phyloP scores from a whole-genome alignment of 163 green algal species.

The Scenedesmus sp. region DNA sequence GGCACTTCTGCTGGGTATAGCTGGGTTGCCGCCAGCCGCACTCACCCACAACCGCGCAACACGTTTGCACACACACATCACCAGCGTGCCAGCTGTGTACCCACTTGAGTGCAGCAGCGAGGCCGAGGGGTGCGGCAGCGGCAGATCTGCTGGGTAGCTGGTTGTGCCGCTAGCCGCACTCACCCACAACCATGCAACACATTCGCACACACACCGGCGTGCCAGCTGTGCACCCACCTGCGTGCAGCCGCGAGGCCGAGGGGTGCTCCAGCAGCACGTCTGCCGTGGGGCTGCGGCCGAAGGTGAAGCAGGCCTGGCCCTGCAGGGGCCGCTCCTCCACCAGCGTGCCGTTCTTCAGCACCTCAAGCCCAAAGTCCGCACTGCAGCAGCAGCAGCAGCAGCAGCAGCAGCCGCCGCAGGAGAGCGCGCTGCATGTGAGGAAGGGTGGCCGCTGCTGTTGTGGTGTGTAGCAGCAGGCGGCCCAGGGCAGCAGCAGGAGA shows the following conservation, averaged over 20 bases:
- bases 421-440: too few relatives aligned
- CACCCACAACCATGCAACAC: too few relatives aligned
- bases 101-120: too few relatives aligned
- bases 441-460: not conserved
- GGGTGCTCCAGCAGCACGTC: conserved; percentile 93
- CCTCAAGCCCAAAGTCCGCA: conserved; percentile 75
- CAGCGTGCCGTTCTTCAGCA: conserved; percentile 82
- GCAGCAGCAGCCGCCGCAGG: not conserved
- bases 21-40: too few relatives aligned
- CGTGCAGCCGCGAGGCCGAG: conserved; percentile 72
- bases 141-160: too few relatives aligned
- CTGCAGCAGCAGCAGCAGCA: conserved; percentile 54
- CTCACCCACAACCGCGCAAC: too few relatives aligned
- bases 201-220: not conserved
- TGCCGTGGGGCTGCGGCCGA: conserved; percentile 82
- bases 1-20: too few relatives aligned
- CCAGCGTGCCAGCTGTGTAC: too few relatives aligned
- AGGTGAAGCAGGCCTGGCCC: conserved; percentile 72
- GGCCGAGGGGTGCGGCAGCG: too few relatives aligned
- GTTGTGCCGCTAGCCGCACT: too few relatives aligned
- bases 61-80: too few relatives aligned
- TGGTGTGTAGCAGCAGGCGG: not conserved
- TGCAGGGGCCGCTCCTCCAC: conserved; percentile 55
- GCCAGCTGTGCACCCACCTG: not conserved
- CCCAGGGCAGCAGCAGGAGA: too few relatives aligned